These are phyloP conservation scores for Cercospora sp. DNA, from an alignment of 2,329 filamentous ascomycete genomes.

Conservation along the genomic window DNA sequence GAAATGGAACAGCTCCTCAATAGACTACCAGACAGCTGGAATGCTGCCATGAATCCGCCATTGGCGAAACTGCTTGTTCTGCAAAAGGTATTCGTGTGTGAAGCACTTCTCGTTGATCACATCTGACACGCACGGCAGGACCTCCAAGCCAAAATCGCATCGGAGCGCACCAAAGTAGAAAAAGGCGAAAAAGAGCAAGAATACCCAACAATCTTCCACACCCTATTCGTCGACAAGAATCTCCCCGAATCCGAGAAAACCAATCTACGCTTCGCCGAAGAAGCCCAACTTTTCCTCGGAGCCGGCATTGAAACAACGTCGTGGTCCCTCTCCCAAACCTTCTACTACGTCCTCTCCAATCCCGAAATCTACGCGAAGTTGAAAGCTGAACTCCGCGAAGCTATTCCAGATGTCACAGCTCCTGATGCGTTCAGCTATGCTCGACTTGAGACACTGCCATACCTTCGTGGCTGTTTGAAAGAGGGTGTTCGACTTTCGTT, in stretches of 20 bases:
- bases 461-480: conserved; percentile 27
- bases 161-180: conserved; percentile 2
- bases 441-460: conserved; percentile 27
- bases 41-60: conserved; percentile 23
- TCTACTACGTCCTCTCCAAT: conserved; percentile 28
- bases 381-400: conserved; percentile 32
- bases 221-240: conserved; percentile 22
- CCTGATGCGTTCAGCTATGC: conserved; percentile 17
- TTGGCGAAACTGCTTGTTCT: conserved; percentile 18
- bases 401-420: conserved; percentile 19
- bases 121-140: background rate
- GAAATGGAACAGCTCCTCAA: conserved; percentile 13
- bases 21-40: conserved; percentile 22
- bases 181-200: conserved; percentile 20
- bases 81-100: conserved; percentile 11
- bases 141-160: conserved; percentile 20
- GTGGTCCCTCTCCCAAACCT: conserved; percentile 23
- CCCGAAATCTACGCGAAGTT: conserved; percentile 23
- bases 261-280: conserved; percentile 26
- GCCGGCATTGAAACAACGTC: conserved; percentile 31
- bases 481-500: conserved; percentile 25
- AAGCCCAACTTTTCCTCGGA: conserved; percentile 30
- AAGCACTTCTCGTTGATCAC: too few relatives aligned
- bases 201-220: conserved; percentile 29
- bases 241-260: conserved; percentile 28